Conservation (phyloP, 345 rosid species). For the Trapa bicornis region DNA sequence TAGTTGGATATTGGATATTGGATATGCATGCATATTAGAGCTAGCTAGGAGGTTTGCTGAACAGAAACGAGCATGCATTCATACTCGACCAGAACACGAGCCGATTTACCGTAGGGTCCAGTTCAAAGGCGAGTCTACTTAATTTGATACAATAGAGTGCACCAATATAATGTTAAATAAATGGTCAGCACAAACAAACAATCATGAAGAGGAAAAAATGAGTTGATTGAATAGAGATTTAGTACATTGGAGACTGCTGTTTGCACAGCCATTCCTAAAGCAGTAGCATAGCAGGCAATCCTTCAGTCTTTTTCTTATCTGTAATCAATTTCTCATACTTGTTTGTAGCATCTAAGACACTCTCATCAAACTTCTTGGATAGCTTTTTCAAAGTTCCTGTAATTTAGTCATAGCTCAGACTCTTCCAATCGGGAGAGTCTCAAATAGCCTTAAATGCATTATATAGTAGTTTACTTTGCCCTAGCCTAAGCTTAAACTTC, state of each 20-base stretch:
- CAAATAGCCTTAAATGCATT: slow-evolving; percentile 61
- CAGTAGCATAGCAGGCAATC: slow-evolving; percentile 59
- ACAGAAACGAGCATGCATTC: no score
- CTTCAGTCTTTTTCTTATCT: slow-evolving; percentile 74
- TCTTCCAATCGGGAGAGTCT: slow-evolving; percentile 54
- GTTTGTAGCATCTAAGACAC: slow-evolving; percentile 87
- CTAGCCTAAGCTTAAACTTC: slow-evolving; percentile 55
- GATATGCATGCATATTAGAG: no score
- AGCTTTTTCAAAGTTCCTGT: slow-evolving; percentile 65
- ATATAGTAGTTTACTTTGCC: slow-evolving; percentile 70
- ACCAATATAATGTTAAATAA: neutral
- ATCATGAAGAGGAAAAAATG: neutral
- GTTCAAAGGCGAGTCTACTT: no score
- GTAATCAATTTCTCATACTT: slow-evolving; percentile 71
- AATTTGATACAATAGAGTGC: neutral
- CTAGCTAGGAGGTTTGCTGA: no score
- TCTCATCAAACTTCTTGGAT: slow-evolving; percentile 71
- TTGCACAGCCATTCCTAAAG: slow-evolving; percentile 85
- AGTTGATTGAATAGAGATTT: neutral
- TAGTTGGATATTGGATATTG: no score
- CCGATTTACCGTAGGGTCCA: no score
- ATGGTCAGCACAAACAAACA: neutral
- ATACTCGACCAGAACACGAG: no score
- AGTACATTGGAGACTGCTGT: slow-evolving; percentile 75
- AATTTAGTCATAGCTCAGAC: slow-evolving; percentile 21